These are phyloP conservation scores for Triticum turgidum DNA, from an alignment of 176 grass and related monocot genomes.

Conservation along the genomic window DNA sequence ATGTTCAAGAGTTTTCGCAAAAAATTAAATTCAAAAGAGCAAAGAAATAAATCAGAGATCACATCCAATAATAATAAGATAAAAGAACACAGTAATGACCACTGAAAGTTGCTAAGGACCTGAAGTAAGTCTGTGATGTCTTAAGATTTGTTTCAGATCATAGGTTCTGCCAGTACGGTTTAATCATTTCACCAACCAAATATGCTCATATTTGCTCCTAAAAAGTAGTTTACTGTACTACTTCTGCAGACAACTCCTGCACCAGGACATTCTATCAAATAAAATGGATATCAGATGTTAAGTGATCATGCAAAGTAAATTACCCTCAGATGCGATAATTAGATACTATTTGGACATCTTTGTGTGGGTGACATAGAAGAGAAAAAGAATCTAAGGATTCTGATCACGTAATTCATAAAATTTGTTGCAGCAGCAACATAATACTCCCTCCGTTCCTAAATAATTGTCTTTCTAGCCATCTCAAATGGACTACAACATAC, in stretches of 20 bases:
- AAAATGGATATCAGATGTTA: not conserved
- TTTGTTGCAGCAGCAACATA: not conserved
- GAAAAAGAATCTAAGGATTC: not conserved
- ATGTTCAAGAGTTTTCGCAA: not conserved
- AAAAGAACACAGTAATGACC: not conserved
- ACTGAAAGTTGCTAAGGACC: not conserved
- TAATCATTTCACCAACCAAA: too few species aligned
- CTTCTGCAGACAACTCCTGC: not conserved
- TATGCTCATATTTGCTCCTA: too few species aligned
- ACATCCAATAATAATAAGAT: constrained; percentile 1
- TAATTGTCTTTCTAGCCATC: too few species aligned
- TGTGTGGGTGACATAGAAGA: not conserved
- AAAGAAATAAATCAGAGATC: not conserved
- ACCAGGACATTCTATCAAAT: not conserved
- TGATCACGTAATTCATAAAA: not conserved
- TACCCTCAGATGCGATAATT: not conserved
- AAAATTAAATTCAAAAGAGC: too few species aligned
- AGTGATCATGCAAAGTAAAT: not conserved
- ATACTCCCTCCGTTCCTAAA: not conserved
- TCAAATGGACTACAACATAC: too few species aligned
- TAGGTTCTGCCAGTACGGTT: not conserved
- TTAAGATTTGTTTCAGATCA: not conserved
- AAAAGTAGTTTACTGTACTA: too few species aligned
- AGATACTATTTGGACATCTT: not conserved
- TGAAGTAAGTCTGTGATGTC: not conserved